Conservation (phyloP, 2,329 filamentous ascomycete species). For the Beauveria bassiana region DNA sequence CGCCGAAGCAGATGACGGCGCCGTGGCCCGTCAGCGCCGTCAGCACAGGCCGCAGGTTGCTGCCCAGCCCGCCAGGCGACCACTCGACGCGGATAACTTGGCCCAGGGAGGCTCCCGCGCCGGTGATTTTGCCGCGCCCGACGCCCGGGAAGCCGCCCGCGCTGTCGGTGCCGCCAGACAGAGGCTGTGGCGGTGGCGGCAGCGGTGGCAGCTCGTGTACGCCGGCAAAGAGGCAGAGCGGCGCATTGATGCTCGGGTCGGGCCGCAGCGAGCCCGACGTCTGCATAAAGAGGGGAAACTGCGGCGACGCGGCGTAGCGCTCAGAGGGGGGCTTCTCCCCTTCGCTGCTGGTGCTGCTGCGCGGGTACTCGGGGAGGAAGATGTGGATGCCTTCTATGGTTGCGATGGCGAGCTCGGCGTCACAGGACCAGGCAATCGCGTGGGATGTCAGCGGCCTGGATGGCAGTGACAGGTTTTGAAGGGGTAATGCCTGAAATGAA, state of each 20-base stretch:
- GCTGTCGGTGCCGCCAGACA: background rate
- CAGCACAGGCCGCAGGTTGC: constrained; percentile 44
- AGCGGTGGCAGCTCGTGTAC: background rate
- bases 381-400: constrained; percentile 7
- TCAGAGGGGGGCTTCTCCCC: constrained; percentile 1
- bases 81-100: constrained; percentile 47
- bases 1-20: constrained; percentile 43
- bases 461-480: constrained; percentile 37
- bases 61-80: constrained; percentile 52
- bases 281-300: constrained; percentile 11
- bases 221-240: constrained; percentile 3
- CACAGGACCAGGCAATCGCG: constrained; percentile 20
- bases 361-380: constrained; percentile 7
- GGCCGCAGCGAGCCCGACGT: constrained; percentile 4
- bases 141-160: constrained; percentile 1
- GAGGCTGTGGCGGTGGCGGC: background rate
- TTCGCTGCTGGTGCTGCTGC: background rate
- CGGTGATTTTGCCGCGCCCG: background rate
- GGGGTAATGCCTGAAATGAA: constrained; percentile 25
- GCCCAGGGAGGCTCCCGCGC: constrained; percentile 35
- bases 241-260: constrained; percentile 8
- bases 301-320: background rate
- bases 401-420: constrained; percentile 10
- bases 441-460: constrained; percentile 37
- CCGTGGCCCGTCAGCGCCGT: constrained; percentile 44